Percentiles rank a stretch among this genome's conserved stretches.
Evolutionary conservation across 495 filamentous ascomycete genomes (phyloP).

Genomic region (Penicillium psychrofluorescens): DNA sequence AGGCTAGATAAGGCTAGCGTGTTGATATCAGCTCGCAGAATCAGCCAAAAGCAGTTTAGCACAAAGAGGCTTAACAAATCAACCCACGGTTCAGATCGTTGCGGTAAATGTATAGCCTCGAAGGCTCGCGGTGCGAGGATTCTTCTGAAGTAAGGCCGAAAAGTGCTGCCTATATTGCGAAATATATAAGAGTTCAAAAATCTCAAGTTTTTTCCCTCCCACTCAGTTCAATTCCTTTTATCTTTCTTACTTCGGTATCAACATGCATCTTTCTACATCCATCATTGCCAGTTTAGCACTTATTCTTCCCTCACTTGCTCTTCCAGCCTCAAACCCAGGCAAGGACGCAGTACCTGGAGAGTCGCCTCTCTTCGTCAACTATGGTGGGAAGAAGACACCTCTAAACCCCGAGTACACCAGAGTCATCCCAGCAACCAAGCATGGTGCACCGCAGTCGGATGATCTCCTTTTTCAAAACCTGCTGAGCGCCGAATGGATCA

Average conservation of each 20-base stretch:
- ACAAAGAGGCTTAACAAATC: no score
- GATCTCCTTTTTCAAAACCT: constrained; percentile 48
- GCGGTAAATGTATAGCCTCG: no score
- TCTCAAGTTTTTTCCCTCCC: no score
- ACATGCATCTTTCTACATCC: neutral
- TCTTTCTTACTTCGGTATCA: neutral
- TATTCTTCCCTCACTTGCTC: neutral
- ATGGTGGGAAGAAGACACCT: constrained; percentile 27
- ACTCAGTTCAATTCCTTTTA: no score
- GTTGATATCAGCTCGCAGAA: no score
- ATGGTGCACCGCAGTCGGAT: constrained; percentile 23
- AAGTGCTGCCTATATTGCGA: no score
- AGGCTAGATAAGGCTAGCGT: no score
- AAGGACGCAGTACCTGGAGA: constrained; percentile 27
- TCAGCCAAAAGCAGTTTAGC: no score
- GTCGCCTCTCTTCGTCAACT: constrained; percentile 32
- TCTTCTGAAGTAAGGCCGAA: no score
- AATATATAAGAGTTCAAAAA: no score
- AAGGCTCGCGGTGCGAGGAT: no score
- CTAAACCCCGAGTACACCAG: constrained; percentile 3
- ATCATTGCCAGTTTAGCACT: neutral
- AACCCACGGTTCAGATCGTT: no score
- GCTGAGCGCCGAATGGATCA: constrained; percentile 46
- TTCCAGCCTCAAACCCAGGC: neutral
- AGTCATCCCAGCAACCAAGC: constrained; percentile 2